Conservation (phyloP, 257 asterid genomes). For the Thymus quinquecostatus region DNA sequence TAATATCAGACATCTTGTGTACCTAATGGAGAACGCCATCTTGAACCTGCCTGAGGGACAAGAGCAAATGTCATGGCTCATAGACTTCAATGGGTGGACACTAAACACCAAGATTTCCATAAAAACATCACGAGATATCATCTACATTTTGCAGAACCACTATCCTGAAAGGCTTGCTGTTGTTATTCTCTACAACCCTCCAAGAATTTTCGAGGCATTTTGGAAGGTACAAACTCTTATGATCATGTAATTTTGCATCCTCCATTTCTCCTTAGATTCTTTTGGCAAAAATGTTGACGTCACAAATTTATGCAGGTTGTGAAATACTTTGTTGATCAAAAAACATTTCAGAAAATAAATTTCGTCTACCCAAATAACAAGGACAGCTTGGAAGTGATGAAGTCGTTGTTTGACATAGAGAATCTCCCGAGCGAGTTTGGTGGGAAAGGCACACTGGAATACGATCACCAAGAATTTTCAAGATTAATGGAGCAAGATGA, state of each 20-base stretch:
- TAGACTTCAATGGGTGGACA: conserved; percentile 91
- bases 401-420: conserved; percentile 61
- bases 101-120: conserved; percentile 62
- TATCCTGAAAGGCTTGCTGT: conserved; percentile 82
- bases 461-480: conserved; percentile 81
- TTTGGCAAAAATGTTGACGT: background rate
- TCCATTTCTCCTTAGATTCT: background rate
- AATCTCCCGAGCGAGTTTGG: conserved; percentile 89
- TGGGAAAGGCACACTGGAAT: conserved; percentile 67
- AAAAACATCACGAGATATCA: conserved; percentile 68
- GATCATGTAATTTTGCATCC: background rate
- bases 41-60: conserved; percentile 76
- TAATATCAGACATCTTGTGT: conserved; percentile 67
- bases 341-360: conserved; percentile 59
- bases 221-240: conserved; percentile 52
- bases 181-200: conserved; percentile 75
- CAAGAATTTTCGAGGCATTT: conserved; percentile 74
- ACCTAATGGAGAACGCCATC: conserved; percentile 79
- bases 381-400: conserved; percentile 75
- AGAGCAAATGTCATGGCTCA: conserved; percentile 89
- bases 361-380: conserved; percentile 70
- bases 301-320: conserved; percentile 49
- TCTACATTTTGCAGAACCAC: conserved; percentile 72
- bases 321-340: conserved; percentile 68
- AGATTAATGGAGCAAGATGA: conserved; percentile 77